Evolutionary conservation across 768 basidiomycete species (phyloP), one percentile per base, ranked within the genome.

Genomic region (Rhodocollybia butyracea): DNA sequence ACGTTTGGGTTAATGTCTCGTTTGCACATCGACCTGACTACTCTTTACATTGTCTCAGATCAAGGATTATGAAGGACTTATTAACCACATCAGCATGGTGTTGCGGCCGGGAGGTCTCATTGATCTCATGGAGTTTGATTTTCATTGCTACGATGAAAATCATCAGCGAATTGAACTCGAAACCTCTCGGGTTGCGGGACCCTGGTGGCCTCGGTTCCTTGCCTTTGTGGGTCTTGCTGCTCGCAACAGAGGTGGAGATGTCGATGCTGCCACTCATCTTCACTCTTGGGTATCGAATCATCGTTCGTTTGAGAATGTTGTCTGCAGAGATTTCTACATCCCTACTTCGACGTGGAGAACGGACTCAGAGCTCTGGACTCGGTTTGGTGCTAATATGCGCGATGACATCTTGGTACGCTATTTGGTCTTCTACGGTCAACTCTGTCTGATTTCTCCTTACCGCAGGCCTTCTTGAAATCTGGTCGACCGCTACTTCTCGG

Each of bases 51-150:
- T n/a, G n/a, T 22, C 36, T 29, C 64, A 89, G 89, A 85, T 92
- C 57, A 82, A 77, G 61, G 83, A 91, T 64, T 92, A 85, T 58
- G 69, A 72, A 2, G 70, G 65, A 15, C 70, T 91, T 58, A 77
- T 91, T 51, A 76, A 89, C 66, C 84, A 90, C 50, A 84, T 89
- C 43, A 73, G 76, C 32, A 80, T 77, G 52, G 80, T 85, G 45
- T 76, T 92, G 40, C 80, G 87, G 42, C 88, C 88, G 1, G 82
- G 83, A 24, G 90, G 90, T 29, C 73, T 91, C 29, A 64, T 89
- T 55, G 76, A 85, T 48, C 58, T 90, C 15, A 70, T 79, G 51
- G 90, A 92, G 70, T 88, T 82, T 62, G 86, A 88, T 50, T 91
- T 88, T 63, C 65, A 70, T 55, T 71, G 81, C n/a, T 84, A 88